Percentiles rank a stretch among this genome's conserved stretches.
These are phyloP conservation scores for Leptodermis oblonga DNA, from an alignment of 257 asterid genomes.

Conservation along the genomic window DNA sequence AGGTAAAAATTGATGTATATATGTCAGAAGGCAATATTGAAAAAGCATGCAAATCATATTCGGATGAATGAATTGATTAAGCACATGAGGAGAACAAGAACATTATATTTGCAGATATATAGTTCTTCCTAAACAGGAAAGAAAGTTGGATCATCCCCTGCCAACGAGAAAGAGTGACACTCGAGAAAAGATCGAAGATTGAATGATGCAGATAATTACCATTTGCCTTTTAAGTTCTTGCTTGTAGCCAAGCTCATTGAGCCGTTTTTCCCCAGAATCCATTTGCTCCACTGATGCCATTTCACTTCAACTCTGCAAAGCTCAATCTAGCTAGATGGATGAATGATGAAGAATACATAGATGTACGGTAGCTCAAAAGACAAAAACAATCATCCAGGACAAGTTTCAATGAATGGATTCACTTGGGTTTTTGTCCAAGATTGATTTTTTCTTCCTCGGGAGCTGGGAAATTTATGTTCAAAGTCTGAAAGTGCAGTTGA, in stretches of 20 bases:
- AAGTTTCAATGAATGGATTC: background rate
- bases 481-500: background rate
- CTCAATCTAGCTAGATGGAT: background rate
- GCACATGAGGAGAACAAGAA: background rate
- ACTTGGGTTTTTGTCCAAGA: background rate
- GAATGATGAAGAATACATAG: background rate
- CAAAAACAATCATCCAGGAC: background rate
- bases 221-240: conserved; percentile 42
- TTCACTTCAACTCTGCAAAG: background rate
- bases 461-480: background rate
- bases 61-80: background rate
- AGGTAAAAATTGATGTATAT: background rate
- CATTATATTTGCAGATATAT: background rate
- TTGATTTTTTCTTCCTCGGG: background rate
- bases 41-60: background rate
- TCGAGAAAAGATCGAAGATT: no score
- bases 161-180: no score
- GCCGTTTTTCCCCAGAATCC: conserved; percentile 40
- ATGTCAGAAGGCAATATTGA: background rate
- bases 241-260: conserved; percentile 50
- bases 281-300: background rate
- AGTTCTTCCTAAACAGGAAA: background rate
- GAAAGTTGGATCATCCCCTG: background rate
- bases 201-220: conserved; percentile 9
- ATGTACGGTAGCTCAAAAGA: background rate